Percentiles rank a stretch among this genome's conserved stretches.
phyloP scores from a whole-genome alignment of 2,329 filamentous ascomycete species.

The Colletotrichum brevisporum region DNA sequence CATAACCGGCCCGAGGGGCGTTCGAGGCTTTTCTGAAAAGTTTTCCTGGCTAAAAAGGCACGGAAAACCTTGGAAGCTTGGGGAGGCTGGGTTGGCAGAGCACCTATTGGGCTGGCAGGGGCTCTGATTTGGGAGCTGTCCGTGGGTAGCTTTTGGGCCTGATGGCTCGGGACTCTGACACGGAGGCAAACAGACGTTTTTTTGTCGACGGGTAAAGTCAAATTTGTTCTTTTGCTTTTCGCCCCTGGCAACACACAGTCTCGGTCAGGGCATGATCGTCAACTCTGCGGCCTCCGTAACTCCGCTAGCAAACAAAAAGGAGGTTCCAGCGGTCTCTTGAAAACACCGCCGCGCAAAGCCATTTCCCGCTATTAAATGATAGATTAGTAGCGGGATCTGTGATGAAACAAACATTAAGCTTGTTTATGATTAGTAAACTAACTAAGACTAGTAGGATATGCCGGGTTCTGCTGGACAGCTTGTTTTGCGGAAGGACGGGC shows the following conservation, averaged over 20 bases:
- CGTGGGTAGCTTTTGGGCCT: conserved; percentile 19
- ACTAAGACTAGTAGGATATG: neutral
- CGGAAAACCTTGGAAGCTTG: neutral
- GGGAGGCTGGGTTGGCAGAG: conserved; percentile 1
- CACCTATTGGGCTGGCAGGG: neutral
- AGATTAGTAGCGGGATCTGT: neutral
- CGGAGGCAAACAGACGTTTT: neutral
- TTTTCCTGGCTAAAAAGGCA: neutral
- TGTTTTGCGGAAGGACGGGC: no score
- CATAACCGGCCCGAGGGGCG: neutral
- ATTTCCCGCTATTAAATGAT: neutral
- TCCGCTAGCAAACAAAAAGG: no score
- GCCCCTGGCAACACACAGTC: neutral
- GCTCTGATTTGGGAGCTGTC: conserved; percentile 22
- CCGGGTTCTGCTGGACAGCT: no score
- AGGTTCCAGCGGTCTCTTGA: no score
- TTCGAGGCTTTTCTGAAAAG: neutral
- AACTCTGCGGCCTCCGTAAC: no score
- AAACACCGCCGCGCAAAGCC: no score
- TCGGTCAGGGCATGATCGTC: neutral
- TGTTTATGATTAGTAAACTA: neutral
- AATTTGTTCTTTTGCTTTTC: conserved; percentile 4
- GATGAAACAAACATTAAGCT: conserved; percentile 9
- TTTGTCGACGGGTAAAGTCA: neutral
- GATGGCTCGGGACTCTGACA: neutral